phyloP scores from a whole-genome alignment of 371 early-diverging fungal genomes.

The Umbelopsis sp. region DNA sequence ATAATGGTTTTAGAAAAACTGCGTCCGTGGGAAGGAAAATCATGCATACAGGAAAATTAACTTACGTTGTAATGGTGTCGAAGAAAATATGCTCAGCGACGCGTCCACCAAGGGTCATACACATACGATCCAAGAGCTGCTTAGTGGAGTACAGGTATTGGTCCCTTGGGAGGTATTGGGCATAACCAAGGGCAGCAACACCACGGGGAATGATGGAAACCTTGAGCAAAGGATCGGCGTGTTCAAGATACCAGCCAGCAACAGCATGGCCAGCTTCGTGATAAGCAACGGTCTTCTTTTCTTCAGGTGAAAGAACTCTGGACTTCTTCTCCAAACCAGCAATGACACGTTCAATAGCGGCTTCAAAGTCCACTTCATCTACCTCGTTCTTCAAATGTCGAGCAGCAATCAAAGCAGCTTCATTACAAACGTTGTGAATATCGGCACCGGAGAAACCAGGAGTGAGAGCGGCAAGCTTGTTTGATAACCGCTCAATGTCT shows the following conservation, averaged over 20 bases:
- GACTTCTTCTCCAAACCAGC: conserved; percentile 98
- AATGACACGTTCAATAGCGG: conserved; percentile 97
- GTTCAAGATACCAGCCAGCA: conserved; percentile 94
- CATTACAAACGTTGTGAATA: conserved; percentile 98
- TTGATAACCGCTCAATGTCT: conserved; percentile 71
- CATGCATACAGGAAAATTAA: neutral
- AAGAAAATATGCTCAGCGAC: conserved; percentile 94
- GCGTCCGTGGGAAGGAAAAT: no score
- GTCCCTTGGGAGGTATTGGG: conserved; percentile 97
- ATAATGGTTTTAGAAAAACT: no score
- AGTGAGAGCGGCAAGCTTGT: conserved; percentile 90
- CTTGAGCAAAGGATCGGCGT: conserved; percentile 95
- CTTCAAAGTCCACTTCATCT: conserved; percentile 88
- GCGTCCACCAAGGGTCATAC: conserved; percentile 96
- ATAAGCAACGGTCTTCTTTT: conserved; percentile 98
- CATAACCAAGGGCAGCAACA: conserved; percentile 93
- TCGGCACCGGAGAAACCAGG: conserved; percentile 98
- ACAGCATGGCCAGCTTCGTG: conserved; percentile 99
- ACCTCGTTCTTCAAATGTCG: conserved; percentile 76
- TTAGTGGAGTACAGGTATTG: conserved; percentile 92
- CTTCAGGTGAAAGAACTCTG: conserved; percentile 92
- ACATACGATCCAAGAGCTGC: conserved; percentile 95
- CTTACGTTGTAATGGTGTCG: conserved; percentile 73
- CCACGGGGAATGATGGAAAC: conserved; percentile 98
- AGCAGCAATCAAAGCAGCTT: conserved; percentile 97